phyloP scores from a whole-genome alignment of 31 red algal genomes.

The Pterothamnion heteromorphum region DNA sequence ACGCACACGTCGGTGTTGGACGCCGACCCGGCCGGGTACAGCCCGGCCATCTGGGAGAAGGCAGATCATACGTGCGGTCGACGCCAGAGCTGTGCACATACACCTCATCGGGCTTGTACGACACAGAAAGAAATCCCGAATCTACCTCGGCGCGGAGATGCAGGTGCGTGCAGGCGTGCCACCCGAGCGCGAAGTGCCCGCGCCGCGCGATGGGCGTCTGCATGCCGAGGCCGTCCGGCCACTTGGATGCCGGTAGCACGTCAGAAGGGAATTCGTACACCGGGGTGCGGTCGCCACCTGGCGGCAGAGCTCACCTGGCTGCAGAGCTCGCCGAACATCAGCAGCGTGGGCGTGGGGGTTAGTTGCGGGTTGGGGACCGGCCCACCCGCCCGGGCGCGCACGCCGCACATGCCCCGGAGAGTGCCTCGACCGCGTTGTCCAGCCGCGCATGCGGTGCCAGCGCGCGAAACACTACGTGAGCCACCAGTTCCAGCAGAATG shows the following conservation, averaged over 20 bases:
- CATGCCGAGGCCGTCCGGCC: conserved; percentile 74
- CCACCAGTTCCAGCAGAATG: no score
- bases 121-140: conserved; percentile 46
- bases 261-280: conserved; percentile 69
- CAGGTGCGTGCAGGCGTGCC: no score
- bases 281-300: conserved; percentile 81
- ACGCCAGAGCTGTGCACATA: conserved; percentile 58
- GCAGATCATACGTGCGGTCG: conserved; percentile 71
- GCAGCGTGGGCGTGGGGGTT: no score
- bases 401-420: no score
- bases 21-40: conserved; percentile 38
- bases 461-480: no score
- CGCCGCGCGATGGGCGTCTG: conserved; percentile 66
- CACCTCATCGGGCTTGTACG: conserved; percentile 54
- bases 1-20: neutral
- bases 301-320: conserved; percentile 58
- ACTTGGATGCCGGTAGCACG: conserved; percentile 59
- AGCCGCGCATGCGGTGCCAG: no score
- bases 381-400: no score
- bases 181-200: conserved; percentile 71
- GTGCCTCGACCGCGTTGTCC: no score
- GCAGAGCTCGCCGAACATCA: no score
- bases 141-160: conserved; percentile 56
- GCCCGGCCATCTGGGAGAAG: conserved; percentile 55
- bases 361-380: no score